Conservation (phyloP, 257 asterid species). For the Knoxia roxburghii region DNA sequence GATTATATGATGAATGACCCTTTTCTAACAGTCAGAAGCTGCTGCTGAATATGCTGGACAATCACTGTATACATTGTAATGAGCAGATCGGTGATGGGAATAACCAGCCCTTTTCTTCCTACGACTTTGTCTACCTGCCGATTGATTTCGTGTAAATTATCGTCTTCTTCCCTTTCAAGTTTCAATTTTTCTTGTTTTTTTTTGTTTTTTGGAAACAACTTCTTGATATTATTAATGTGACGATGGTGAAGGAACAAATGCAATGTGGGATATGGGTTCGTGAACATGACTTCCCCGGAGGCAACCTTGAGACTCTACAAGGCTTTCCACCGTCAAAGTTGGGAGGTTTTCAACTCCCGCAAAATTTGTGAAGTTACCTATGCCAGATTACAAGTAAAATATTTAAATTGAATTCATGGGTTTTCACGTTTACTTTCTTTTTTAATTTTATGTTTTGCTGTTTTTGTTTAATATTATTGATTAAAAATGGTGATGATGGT, state of each 20-base stretch:
- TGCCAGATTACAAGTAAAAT: conserved; percentile 82
- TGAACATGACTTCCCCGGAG: conserved; percentile 98
- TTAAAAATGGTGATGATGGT: not conserved
- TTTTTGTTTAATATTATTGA: no score
- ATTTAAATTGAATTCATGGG: not conserved
- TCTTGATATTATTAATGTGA: no score
- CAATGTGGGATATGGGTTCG: conserved; percentile 98
- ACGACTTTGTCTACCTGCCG: conserved; percentile 93
- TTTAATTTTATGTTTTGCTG: not conserved
- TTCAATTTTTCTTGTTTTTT: not conserved
- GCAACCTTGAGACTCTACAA: conserved; percentile 84
- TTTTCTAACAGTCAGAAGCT: conserved; percentile 92
- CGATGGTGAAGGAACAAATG: conserved; percentile 86
- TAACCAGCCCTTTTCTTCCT: conserved; percentile 74
- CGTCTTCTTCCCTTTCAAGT: not conserved
- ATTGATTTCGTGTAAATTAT: conserved; percentile 75
- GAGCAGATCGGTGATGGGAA: conserved; percentile 82
- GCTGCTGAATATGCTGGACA: conserved; percentile 94
- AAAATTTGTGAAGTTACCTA: conserved; percentile 94
- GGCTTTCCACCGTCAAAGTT: conserved; percentile 83
- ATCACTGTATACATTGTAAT: conserved; percentile 94
- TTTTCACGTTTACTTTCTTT: not conserved
- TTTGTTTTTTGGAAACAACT: not conserved
- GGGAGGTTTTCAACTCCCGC: conserved; percentile 95
- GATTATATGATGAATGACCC: no score